These are phyloP conservation scores for Poronia punctata DNA, from an alignment of 495 filamentous ascomycete genomes.

Conservation along the genomic window DNA sequence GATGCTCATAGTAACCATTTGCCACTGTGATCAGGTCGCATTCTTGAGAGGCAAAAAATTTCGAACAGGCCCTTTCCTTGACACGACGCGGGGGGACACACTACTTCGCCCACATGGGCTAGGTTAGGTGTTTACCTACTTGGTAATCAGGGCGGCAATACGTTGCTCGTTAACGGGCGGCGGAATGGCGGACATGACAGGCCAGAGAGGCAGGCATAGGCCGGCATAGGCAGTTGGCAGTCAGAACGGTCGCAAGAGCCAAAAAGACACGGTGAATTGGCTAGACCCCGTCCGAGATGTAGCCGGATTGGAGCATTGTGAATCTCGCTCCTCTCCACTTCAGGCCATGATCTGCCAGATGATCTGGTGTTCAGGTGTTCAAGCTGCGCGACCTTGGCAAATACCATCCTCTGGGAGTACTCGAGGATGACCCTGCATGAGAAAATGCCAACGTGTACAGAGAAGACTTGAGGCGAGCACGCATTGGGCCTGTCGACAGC, in stretches of 20 bases:
- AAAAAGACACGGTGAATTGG: no score
- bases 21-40: slow-evolving; percentile 8
- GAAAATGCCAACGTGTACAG: slow-evolving; percentile 13
- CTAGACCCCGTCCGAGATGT: no score
- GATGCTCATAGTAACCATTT: slow-evolving; percentile 2
- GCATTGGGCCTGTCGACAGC: slow-evolving; percentile 3
- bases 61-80: not conserved
- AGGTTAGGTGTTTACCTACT: not conserved
- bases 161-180: not conserved
- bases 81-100: slow-evolving; percentile 9
- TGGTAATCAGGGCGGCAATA: slow-evolving; percentile 3
- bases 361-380: slow-evolving; percentile 11
- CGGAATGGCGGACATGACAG: no score
- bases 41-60: slow-evolving; percentile 9
- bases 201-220: no score
- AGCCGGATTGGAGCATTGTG: no score
- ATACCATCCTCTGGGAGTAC: slow-evolving; percentile 1
- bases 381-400: slow-evolving; percentile 7
- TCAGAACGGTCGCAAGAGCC: no score
- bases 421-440: slow-evolving; percentile 12
- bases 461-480: slow-evolving; percentile 8
- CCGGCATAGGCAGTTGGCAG: no score
- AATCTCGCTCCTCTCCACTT: slow-evolving; percentile 11
- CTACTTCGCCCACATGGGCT: slow-evolving; percentile 4
- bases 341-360: slow-evolving; percentile 13